These are phyloP conservation scores for Auricularia sp. DNA, from an alignment of 768 basidiomycete genomes.

Conservation along the genomic window DNA sequence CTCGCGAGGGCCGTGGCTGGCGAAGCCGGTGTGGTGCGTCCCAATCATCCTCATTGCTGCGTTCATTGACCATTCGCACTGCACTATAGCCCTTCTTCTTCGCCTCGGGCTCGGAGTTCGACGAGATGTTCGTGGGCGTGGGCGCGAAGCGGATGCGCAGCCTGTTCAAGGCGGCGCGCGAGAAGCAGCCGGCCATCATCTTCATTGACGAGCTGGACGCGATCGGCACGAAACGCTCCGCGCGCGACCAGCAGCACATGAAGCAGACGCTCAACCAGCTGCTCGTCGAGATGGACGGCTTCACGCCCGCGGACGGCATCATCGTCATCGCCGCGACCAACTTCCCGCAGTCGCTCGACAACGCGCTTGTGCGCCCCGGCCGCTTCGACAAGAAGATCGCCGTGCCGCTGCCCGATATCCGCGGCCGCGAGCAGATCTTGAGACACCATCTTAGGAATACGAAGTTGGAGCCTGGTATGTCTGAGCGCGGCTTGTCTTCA, in stretches of 20 bases:
- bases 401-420: slow-evolving; percentile 90
- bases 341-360: slow-evolving; percentile 87
- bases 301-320: slow-evolving; percentile 83
- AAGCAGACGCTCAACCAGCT: slow-evolving; percentile 94
- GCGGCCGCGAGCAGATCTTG: slow-evolving; percentile 86
- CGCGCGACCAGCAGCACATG: slow-evolving; percentile 79
- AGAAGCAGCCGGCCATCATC: slow-evolving; percentile 93
- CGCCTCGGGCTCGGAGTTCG: slow-evolving; percentile 93
- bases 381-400: slow-evolving; percentile 91
- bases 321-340: slow-evolving; percentile 98
- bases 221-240: slow-evolving; percentile 80
- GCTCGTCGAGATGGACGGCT: slow-evolving; percentile 95
- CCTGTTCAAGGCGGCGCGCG: slow-evolving; percentile 86
- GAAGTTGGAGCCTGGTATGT: slow-evolving; percentile 43
- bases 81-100: slow-evolving; percentile 70
- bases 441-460: slow-evolving; percentile 85
- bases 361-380: slow-evolving; percentile 91
- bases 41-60: neutral
- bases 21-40: slow-evolving; percentile 72
- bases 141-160: slow-evolving; percentile 94
- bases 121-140: slow-evolving; percentile 95
- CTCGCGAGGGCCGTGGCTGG: slow-evolving; percentile 96
- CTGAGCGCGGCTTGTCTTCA: neutral
- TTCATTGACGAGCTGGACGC: slow-evolving; percentile 97
- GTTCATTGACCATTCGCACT: slow-evolving; percentile 1